These are phyloP conservation scores for Tillandsia leiboldiana DNA, from an alignment of 176 grass and related monocot genomes.

Conservation along the genomic window DNA sequence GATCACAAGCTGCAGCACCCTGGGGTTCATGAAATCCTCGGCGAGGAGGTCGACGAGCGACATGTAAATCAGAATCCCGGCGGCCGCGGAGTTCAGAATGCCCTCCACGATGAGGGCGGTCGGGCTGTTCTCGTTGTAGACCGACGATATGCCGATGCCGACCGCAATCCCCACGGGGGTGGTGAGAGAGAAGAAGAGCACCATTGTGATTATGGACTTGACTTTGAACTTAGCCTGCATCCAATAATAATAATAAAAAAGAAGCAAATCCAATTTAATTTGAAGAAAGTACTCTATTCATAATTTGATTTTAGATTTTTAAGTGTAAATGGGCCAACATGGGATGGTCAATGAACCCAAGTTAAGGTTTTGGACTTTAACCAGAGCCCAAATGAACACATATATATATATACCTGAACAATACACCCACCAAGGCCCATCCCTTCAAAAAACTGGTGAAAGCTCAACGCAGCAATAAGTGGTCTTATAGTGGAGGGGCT, in stretches of 20 bases:
- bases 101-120: conserved; percentile 52
- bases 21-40: conserved; percentile 63
- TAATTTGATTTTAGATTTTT: too few relatives aligned
- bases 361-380: too few relatives aligned
- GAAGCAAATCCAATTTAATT: not conserved
- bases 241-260: not conserved
- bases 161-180: conserved; percentile 53
- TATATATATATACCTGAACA: conserved; percentile 29
- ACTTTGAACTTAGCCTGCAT: conserved; percentile 43
- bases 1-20: conserved; percentile 45
- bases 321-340: too few relatives aligned
- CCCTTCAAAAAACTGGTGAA: conserved; percentile 82
- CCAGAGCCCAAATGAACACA: too few relatives aligned
- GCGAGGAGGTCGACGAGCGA: conserved; percentile 64
- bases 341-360: too few relatives aligned
- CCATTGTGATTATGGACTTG: conserved; percentile 33
- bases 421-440: conserved; percentile 75
- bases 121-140: conserved; percentile 56
- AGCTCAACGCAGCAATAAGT: conserved; percentile 45
- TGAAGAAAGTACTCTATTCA: not conserved
- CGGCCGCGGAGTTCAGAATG: conserved; percentile 40
- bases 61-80: conserved; percentile 68
- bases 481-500: conserved; percentile 39
- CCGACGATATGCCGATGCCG: conserved; percentile 34
- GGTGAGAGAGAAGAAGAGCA: conserved; percentile 56